Percentiles rank a stretch among this genome's conserved stretches.
These are phyloP conservation scores for Brassica nigra DNA, from an alignment of 345 rosid species.

Conservation along the genomic window DNA sequence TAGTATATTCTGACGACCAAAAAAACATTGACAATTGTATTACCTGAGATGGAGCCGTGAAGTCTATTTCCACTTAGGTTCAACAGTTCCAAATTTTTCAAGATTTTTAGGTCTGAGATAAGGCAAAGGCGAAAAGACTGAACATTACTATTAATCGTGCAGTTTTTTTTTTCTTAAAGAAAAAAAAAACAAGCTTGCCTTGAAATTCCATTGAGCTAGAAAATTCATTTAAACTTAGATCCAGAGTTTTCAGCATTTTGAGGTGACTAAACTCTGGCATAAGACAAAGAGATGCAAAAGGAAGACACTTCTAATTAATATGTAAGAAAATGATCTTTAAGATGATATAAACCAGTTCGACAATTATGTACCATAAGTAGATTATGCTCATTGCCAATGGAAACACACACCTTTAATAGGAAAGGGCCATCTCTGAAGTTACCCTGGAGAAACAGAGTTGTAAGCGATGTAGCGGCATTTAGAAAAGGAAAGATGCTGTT, in stretches of 20 bases:
- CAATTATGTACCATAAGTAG: neutral
- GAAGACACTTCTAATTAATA: neutral
- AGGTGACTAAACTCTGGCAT: neutral
- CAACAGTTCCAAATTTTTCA: neutral
- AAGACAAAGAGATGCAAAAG: neutral
- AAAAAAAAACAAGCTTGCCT: neutral
- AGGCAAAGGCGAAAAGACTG: neutral
- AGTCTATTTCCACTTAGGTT: neutral
- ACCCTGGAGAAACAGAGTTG: neutral
- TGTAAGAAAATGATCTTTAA: neutral
- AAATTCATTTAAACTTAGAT: neutral
- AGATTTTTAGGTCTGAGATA: conserved; percentile 3
- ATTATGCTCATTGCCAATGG: neutral
- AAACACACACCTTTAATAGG: neutral
- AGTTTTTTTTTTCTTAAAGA: neutral
- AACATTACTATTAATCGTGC: neutral
- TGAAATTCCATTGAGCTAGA: conserved; percentile 5
- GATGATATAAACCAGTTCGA: neutral
- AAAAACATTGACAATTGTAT: neutral
- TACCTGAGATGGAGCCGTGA: neutral
- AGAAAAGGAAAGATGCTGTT: conserved; percentile 7
- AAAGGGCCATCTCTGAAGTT: neutral
- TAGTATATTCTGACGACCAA: neutral
- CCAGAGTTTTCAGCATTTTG: conserved; percentile 12
- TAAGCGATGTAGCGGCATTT: conserved; percentile 14